Evolutionary conservation across 306 rosid species (phyloP).

Genomic region (Begonia peltatifolia): DNA sequence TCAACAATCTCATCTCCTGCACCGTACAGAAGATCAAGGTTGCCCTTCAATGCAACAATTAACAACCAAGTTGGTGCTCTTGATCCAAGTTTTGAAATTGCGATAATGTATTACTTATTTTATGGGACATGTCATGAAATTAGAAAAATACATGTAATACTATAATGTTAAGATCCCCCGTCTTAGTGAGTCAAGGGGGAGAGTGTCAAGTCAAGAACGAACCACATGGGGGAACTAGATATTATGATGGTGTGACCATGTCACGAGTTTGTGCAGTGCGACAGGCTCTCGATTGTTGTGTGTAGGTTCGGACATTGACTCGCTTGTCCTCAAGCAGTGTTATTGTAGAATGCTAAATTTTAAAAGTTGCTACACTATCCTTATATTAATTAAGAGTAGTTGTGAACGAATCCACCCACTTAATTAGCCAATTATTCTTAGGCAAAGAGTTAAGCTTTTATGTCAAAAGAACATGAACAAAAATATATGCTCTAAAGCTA

Average conservation of each 20-base stretch:
- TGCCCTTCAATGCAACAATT: constrained; percentile 56
- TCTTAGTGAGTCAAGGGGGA: not conserved
- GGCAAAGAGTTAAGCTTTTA: no score
- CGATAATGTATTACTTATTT: not conserved
- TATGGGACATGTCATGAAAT: constrained; percentile 8
- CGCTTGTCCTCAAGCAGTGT: constrained; percentile 33
- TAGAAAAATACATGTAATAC: not conserved
- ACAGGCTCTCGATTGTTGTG: constrained; percentile 27
- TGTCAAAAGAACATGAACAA: no score
- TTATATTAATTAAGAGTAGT: no score
- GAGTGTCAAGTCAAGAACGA: constrained; percentile 99
- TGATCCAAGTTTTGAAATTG: no score
- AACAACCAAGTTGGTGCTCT: constrained; percentile 5
- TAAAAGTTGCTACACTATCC: no score
- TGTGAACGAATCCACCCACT: no score
- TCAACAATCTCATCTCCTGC: constrained; percentile 38
- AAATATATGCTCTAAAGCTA: no score
- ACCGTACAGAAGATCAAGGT: constrained; percentile 60
- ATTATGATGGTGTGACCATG: not conserved
- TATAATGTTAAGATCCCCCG: not conserved
- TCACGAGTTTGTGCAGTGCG: not conserved
- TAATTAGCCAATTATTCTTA: no score
- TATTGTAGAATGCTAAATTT: no score
- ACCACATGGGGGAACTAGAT: constrained; percentile 33
- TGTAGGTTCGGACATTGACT: constrained; percentile 99